Evolutionary conservation across 2,329 filamentous ascomycete species (phyloP).

Genomic region (Fulvia fulva): DNA sequence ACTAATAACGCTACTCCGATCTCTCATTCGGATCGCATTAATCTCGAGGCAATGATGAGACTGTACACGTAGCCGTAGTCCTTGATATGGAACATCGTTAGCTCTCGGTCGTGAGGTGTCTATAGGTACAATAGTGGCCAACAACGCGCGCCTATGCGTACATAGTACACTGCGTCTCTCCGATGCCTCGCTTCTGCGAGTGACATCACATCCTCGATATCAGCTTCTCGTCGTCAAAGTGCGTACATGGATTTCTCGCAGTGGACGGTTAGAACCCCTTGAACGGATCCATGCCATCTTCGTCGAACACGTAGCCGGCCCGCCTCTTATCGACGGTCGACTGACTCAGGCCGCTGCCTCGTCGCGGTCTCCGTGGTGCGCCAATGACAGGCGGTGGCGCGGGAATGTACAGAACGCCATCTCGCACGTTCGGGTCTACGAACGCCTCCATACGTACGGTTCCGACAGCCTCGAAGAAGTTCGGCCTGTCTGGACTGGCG

Average conservation of each 20-base stretch:
- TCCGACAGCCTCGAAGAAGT: conserved; percentile 82
- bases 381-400: conserved; percentile 24
- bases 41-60: too few relatives aligned
- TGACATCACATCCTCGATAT: background rate
- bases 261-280: conserved; percentile 29
- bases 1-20: too few relatives aligned
- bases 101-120: background rate
- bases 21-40: too few relatives aligned
- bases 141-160: background rate
- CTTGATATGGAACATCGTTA: background rate
- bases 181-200: background rate
- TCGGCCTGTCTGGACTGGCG: conserved; percentile 33
- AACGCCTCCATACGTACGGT: conserved; percentile 98
- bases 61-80: background rate
- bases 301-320: conserved; percentile 34
- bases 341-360: conserved; percentile 28
- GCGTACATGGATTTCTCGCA: conserved; percentile 1
- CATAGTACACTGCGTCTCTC: background rate
- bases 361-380: conserved; percentile 19
- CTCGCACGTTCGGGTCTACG: conserved; percentile 54
- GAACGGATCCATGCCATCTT: conserved; percentile 35
- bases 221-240: conserved; percentile 1
- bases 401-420: conserved; percentile 32
- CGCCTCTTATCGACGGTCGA: conserved; percentile 30
- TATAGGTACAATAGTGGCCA: background rate